phyloP scores from a whole-genome alignment of 176 grass and related monocot genomes.

The Stipa capillata region DNA sequence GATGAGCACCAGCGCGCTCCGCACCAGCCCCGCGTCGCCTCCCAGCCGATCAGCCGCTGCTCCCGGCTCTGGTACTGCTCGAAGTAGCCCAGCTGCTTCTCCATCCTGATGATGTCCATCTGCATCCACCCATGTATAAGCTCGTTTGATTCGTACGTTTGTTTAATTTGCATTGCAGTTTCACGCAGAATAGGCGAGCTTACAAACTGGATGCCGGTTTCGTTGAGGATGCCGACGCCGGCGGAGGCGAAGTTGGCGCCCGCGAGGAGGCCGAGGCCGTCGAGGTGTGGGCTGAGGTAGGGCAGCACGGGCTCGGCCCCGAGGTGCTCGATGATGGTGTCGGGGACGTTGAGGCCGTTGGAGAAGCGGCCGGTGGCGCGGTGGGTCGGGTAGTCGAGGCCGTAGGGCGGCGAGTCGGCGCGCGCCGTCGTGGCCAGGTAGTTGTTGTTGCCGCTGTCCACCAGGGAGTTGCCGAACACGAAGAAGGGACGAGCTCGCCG shows the following conservation, averaged over 20 bases:
- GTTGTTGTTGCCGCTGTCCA: constrained; percentile 68
- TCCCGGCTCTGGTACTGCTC: constrained; percentile 57
- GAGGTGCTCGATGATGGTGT: constrained; percentile 55
- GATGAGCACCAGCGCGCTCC: constrained; percentile 48
- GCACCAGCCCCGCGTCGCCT: constrained; percentile 19
- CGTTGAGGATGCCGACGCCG: constrained; percentile 53
- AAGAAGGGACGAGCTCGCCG: constrained; percentile 32
- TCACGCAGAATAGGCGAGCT: too few relatives aligned
- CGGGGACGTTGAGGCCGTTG: constrained; percentile 50
- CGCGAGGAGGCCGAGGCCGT: constrained; percentile 26
- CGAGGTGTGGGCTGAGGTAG: constrained; percentile 48
- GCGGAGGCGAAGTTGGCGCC: constrained; percentile 63
- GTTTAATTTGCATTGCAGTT: too few relatives aligned
- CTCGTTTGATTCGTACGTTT: too few relatives aligned
- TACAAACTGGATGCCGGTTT: constrained; percentile 53
- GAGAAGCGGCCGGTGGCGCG: constrained; percentile 51
- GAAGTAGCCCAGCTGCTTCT: constrained; percentile 65
- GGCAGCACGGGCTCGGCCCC: constrained; percentile 39
- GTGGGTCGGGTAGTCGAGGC: constrained; percentile 41
- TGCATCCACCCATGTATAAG: too few relatives aligned
- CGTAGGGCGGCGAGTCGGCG: constrained; percentile 52
- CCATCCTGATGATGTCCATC: constrained; percentile 58
- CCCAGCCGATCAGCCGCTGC: constrained; percentile 14
- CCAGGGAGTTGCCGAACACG: constrained; percentile 59
- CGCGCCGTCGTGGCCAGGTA: constrained; percentile 45